Conservation (phyloP, 352 stramenopile genomes). For the Blastocystis sp. region DNA sequence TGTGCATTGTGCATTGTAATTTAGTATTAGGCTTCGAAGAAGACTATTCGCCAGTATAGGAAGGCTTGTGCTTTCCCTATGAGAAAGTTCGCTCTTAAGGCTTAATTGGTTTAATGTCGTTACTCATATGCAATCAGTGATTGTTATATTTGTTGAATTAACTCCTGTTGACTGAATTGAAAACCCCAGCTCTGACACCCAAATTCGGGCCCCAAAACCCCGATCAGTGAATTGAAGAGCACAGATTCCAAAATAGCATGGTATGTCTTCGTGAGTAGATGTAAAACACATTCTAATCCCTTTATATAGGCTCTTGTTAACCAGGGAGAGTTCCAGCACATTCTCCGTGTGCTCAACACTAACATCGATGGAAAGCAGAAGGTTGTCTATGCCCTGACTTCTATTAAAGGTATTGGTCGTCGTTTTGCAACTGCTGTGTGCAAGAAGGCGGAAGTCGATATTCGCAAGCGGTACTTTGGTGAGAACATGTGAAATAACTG, state of each 20-base stretch:
- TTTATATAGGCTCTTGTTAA: slow-evolving; percentile 11
- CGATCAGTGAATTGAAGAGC: not conserved
- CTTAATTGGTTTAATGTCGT: too few relatives aligned
- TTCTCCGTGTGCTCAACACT: slow-evolving; percentile 99
- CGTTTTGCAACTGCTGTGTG: slow-evolving; percentile 83
- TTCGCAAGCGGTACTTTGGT: slow-evolving; percentile 10
- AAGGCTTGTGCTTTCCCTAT: slow-evolving; percentile 93
- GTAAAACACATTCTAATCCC: not conserved
- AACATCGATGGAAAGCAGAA: slow-evolving; percentile 92
- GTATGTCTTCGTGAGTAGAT: not conserved
- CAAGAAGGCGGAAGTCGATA: slow-evolving; percentile 99
- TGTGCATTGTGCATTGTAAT: slow-evolving; percentile 81
- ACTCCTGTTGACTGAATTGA: too few relatives aligned
- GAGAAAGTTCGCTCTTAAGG: slow-evolving; percentile 93
- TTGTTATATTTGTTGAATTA: too few relatives aligned
- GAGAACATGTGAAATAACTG: not conserved
- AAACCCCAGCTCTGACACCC: too few relatives aligned
- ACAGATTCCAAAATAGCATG: slow-evolving; percentile 28
- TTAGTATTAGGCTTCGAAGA: slow-evolving; percentile 70
- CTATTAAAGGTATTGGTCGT: slow-evolving; percentile 78
- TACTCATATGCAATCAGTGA: too few relatives aligned
- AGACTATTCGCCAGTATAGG: slow-evolving; percentile 76
- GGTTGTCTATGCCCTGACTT: slow-evolving; percentile 86
- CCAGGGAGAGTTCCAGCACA: slow-evolving; percentile 88
- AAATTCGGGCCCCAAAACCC: too few relatives aligned